Evolutionary conservation across 164 flowering plant species (phyloP).

Genomic region (Umbellularia californica): DNA sequence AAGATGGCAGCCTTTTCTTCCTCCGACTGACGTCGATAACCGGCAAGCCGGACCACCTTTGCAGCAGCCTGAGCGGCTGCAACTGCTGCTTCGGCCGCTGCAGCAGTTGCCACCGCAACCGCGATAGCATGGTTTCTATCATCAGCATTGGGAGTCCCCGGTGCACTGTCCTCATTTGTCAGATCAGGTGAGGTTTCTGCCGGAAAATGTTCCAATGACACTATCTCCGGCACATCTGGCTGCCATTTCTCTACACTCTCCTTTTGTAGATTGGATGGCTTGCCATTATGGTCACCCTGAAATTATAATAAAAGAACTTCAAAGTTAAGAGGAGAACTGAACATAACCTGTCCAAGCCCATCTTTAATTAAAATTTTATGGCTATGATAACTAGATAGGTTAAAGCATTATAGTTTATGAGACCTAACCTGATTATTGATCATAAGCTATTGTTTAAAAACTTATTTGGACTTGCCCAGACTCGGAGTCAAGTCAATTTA

Average conservation of each 20-base stretch:
- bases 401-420: no score
- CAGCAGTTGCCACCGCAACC: conserved; percentile 84
- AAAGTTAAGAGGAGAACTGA: background rate
- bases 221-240: conserved; percentile 67
- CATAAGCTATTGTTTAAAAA: no score
- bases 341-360: background rate
- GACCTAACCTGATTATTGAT: no score
- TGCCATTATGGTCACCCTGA: background rate
- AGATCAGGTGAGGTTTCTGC: conserved; percentile 67
- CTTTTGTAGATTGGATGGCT: conserved; percentile 30
- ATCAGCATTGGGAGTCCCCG: conserved; percentile 41
- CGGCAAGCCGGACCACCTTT: conserved; percentile 71
- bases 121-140: conserved; percentile 74
- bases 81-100: conserved; percentile 88
- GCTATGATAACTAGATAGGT: no score
- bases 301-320: no score
- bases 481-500: no score
- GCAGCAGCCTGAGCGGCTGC: conserved; percentile 96
- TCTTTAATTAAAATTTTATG: no score
- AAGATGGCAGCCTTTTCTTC: conserved; percentile 83
- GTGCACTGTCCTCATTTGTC: conserved; percentile 46
- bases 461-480: no score
- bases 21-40: conserved; percentile 65
- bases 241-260: conserved; percentile 30
- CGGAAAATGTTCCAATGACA: conserved; percentile 80